These are phyloP conservation scores for Kodamaea arcana DNA, from an alignment of 1,139 yeast genomes.

Conservation along the genomic window DNA sequence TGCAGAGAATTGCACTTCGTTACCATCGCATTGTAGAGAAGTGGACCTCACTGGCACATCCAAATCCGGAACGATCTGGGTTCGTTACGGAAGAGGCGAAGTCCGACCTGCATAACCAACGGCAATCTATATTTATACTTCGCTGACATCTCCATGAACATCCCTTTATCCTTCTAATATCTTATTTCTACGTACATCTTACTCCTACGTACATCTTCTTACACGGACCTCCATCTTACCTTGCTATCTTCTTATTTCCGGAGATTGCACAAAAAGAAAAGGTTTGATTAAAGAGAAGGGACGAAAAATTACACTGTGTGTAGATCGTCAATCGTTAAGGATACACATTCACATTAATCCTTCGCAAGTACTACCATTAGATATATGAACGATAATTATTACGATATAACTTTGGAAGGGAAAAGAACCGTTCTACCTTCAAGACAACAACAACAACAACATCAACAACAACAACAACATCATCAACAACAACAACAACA, in stretches of 20 bases:
- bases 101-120: neutral
- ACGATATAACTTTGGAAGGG: conserved; percentile 21
- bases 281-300: neutral
- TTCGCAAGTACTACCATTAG: too few species aligned
- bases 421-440: conserved; percentile 4
- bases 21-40: too few species aligned
- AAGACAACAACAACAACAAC: conserved; percentile 3
- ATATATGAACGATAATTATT: conserved; percentile 21
- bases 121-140: neutral
- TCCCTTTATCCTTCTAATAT: too few species aligned
- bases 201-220: too few species aligned
- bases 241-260: too few species aligned
- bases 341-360: too few species aligned
- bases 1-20: too few species aligned
- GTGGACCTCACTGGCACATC: too few species aligned
- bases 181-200: too few species aligned
- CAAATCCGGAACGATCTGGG: neutral
- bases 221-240: too few species aligned
- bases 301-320: neutral
- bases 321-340: too few species aligned
- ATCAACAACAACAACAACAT: neutral
- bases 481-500: neutral
- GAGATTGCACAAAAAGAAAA: neutral
- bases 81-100: neutral
- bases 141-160: too few species aligned